Evolutionary conservation across 768 basidiomycete species (phyloP).

Genomic region (Antrodiella citrinella): DNA sequence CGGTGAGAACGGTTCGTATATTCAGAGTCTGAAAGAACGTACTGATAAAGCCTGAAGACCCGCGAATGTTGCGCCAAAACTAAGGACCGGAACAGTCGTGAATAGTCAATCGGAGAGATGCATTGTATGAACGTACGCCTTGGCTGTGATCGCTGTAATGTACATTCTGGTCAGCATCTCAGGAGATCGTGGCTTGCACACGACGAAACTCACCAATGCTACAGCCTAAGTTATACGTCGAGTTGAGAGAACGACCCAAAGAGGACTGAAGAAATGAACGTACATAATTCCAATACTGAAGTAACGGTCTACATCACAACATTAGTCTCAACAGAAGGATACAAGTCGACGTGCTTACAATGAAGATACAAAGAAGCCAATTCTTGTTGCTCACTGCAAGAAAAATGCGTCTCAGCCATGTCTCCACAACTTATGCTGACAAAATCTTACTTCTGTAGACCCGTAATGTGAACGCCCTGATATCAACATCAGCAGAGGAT

Average conservation of each 20-base stretch:
- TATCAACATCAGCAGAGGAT: no score
- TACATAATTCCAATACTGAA: constrained; percentile 41
- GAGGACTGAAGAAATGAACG: constrained; percentile 8
- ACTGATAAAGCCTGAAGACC: constrained; percentile 34
- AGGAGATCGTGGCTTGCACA: background rate
- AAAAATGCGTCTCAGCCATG: background rate
- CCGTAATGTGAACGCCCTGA: constrained; percentile 42
- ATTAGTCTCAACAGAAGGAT: constrained; percentile 3
- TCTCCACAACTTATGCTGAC: background rate
- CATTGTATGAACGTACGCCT: constrained; percentile 42
- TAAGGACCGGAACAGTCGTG: constrained; percentile 12
- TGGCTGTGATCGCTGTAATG: constrained; percentile 39
- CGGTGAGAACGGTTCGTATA: no score
- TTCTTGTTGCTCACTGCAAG: constrained; percentile 38
- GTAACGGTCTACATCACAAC: constrained; percentile 19
- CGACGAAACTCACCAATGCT: constrained; percentile 27
- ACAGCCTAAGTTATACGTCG: constrained; percentile 20
- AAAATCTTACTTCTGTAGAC: constrained; percentile 39
- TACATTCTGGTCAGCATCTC: background rate
- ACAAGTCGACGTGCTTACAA: constrained; percentile 31
- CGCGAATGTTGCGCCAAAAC: constrained; percentile 32
- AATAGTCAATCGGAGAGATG: background rate
- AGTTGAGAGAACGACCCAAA: background rate
- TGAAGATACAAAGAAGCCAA: constrained; percentile 30
- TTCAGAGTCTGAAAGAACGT: no score